A percentile compares a stretch with the other conserved stretches of the same genome.
Conservation (phyloP, 2,329 filamentous ascomycete genomes). For the Cladophialophora bantiana region DNA sequence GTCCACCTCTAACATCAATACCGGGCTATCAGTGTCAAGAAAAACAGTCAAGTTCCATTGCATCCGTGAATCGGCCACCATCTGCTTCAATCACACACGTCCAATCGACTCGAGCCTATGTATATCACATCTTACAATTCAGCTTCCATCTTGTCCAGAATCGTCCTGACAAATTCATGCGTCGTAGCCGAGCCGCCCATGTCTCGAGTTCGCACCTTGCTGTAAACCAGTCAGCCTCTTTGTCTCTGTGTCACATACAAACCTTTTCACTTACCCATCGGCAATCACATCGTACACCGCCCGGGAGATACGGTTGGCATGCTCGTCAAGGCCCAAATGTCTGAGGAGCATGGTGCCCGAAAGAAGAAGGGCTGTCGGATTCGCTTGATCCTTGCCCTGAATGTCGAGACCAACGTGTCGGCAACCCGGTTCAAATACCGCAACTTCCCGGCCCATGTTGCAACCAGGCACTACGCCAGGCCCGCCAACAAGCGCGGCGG, state of each 20-base stretch:
- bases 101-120: neutral
- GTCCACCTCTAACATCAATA: neutral
- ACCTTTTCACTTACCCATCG: constrained; percentile 73
- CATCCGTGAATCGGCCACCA: neutral
- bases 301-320: constrained; percentile 97
- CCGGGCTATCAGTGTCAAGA: constrained; percentile 1
- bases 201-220: constrained; percentile 86
- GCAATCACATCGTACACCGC: constrained; percentile 79
- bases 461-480: constrained; percentile 97
- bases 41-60: neutral
- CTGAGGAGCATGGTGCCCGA: constrained; percentile 96
- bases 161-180: constrained; percentile 92
- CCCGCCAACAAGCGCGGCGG: constrained; percentile 93
- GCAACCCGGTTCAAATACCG: constrained; percentile 98
- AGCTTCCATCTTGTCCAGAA: constrained; percentile 93
- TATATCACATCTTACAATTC: constrained; percentile 52
- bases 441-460: constrained; percentile 99
- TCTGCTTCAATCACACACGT: neutral
- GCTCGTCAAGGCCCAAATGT: constrained; percentile 95
- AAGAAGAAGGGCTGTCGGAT: constrained; percentile 94
- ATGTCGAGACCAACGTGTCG: constrained; percentile 99
- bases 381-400: constrained; percentile 99
- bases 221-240: constrained; percentile 47
- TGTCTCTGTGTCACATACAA: neutral
- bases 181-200: constrained; percentile 93